Base-by-base conservation (phyloP, 208 protist genomes). In the Strigomonas galati region DNA sequence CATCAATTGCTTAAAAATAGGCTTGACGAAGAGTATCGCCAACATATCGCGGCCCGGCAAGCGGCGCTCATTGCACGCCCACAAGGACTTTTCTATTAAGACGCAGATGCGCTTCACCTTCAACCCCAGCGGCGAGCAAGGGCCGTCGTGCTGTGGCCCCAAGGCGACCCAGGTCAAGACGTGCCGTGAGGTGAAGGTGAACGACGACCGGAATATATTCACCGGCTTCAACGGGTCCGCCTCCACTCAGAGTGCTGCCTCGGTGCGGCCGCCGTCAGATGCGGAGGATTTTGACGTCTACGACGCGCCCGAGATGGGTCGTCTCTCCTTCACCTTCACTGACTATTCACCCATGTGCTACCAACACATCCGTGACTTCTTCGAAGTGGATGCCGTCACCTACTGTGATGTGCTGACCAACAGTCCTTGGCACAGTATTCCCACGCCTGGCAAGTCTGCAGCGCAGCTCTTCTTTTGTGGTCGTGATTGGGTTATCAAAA, bases 291-390 rank as follows among this genome's bases (percentile, higher is more conserved):
- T 79, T 0, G 69, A 85, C 27, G 84, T 87, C 49, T 65, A 75
- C 12, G 85, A 81, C 7, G 62, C 62, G 26, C 70, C 80, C 43
- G 74, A 77, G n/a, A 49, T 32, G 43, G 72, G 68, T 14, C 67
- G 43, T 9, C 76, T 83, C 12, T 65, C 75, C 26, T 93, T 95
- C 56, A 84, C 69, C 35, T 93, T 95, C 67, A 92, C 81, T 10
- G 89, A 95, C 60, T 97, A 92, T 71, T 89, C 85, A n/a, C 93
- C 93, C 6, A 94, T 96, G 90, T 93, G 85, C 78, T 97, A 95
- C 69, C 79, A 79, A 32, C 85, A 95, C 62, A 86, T 97, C 27
- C 85, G 92, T 9, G 87, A 90, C 61, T 96, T 95, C 48, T 91
- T 97, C 52, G 40, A 76, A 40, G 80, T 96, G 37, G 82, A 94